phyloP scores from a whole-genome alignment of 768 basidiomycete species.

The Suillus plorans region DNA sequence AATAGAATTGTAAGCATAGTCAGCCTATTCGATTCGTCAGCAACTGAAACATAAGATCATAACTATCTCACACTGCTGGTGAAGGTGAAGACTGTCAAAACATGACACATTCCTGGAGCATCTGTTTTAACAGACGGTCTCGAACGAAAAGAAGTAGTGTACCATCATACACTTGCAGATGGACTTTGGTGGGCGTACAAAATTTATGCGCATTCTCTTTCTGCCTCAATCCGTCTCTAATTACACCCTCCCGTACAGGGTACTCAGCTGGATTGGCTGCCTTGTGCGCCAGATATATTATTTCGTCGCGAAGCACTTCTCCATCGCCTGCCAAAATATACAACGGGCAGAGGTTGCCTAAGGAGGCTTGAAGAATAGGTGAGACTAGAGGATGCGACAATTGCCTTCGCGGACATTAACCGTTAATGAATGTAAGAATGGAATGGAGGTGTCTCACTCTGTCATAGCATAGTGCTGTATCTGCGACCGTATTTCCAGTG shows the following conservation, averaged over 20 bases:
- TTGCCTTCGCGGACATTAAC: slow-evolving; percentile 36
- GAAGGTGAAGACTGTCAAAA: slow-evolving; percentile 71
- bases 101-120: slow-evolving; percentile 67
- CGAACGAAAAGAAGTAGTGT: slow-evolving; percentile 15
- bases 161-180: slow-evolving; percentile 78
- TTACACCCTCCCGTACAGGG: slow-evolving; percentile 55
- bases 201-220: slow-evolving; percentile 50
- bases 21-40: slow-evolving; percentile 39
- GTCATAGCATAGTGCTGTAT: slow-evolving; percentile 80
- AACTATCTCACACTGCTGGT: slow-evolving; percentile 48
- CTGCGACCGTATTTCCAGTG: slow-evolving; percentile 56
- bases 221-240: slow-evolving; percentile 46
- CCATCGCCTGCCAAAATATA: slow-evolving; percentile 73
- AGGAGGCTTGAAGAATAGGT: slow-evolving; percentile 67
- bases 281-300: slow-evolving; percentile 75
- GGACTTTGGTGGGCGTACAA: slow-evolving; percentile 60
- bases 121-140: not conserved
- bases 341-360: slow-evolving; percentile 75
- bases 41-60: not conserved
- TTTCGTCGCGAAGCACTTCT: slow-evolving; percentile 77
- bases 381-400: slow-evolving; percentile 71
- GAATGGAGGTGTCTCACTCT: slow-evolving; percentile 43
- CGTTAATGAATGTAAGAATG: not conserved
- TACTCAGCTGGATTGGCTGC: slow-evolving; percentile 71
- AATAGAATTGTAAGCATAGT: slow-evolving; percentile 58